Conservation (phyloP, 129 eudicot genomes). For the Chrysanthemum seticuspe region DNA sequence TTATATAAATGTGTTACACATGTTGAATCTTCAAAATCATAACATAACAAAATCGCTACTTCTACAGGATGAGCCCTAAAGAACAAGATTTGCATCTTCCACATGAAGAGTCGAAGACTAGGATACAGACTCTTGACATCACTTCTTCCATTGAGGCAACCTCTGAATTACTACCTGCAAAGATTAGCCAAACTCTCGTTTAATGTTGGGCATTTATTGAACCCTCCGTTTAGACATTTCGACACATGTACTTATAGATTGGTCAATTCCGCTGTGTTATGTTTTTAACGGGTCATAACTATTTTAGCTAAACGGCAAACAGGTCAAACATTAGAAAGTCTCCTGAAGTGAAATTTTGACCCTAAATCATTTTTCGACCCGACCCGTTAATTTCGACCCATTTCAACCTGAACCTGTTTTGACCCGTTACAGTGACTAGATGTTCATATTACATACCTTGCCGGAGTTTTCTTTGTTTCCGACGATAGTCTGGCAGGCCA, state of each 20-base stretch:
- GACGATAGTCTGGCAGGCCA: constrained; percentile 97
- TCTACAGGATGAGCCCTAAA: not conserved
- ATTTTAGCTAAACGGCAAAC: not conserved
- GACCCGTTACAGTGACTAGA: not conserved
- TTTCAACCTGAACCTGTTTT: not conserved
- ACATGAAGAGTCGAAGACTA: not conserved
- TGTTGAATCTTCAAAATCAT: constrained; percentile 4
- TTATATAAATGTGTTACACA: not conserved
- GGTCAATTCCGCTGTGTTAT: not conserved
- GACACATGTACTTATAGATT: not conserved
- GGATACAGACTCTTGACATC: constrained; percentile 19
- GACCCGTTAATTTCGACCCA: not conserved
- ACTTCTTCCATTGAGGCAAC: constrained; percentile 74
- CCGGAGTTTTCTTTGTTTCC: constrained; percentile 98
- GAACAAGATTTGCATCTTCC: constrained; percentile 13
- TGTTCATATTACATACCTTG: constrained; percentile 48
- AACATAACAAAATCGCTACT: not conserved
- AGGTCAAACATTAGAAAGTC: not conserved
- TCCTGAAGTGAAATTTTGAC: not conserved
- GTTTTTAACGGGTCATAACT: not conserved
- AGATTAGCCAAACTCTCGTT: too few relatives aligned
- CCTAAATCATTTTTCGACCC: not conserved
- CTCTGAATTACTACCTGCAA: constrained; percentile 75
- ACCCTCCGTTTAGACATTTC: not conserved
- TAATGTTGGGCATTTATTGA: too few relatives aligned